Conservation (phyloP, 352 stramenopile species). For the Pythium myriotylum region DNA sequence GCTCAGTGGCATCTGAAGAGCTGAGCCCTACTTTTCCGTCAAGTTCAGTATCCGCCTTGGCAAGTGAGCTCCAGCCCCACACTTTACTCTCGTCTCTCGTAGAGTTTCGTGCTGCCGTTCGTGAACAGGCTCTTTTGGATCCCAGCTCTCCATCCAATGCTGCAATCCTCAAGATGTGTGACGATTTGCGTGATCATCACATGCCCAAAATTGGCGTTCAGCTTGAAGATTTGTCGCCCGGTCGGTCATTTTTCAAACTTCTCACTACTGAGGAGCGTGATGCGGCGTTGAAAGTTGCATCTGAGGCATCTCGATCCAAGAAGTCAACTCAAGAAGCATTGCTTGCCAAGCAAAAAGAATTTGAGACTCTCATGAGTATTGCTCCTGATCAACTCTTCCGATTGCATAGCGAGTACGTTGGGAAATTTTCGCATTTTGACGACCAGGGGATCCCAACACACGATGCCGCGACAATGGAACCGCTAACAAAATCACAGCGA, state of each 20-base stretch:
- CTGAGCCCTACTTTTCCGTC: background rate
- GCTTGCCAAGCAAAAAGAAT: slow-evolving; percentile 56
- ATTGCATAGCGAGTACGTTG: slow-evolving; percentile 42
- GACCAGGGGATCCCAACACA: slow-evolving; percentile 56
- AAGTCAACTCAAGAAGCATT: background rate
- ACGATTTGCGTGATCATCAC: slow-evolving; percentile 59
- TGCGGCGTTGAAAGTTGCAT: background rate
- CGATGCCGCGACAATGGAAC: slow-evolving; percentile 34
- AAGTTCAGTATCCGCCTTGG: background rate
- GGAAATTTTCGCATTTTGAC: slow-evolving; percentile 60
- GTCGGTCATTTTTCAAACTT: slow-evolving; percentile 61
- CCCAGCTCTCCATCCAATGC: slow-evolving; percentile 40
- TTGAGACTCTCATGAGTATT: slow-evolving; percentile 71
- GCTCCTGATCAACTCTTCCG: slow-evolving; percentile 56
- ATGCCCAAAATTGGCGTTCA: slow-evolving; percentile 61
- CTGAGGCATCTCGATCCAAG: slow-evolving; percentile 21
- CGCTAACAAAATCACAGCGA: slow-evolving; percentile 64
- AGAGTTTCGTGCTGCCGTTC: slow-evolving; percentile 63
- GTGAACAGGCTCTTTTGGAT: slow-evolving; percentile 58
- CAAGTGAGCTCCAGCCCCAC: slow-evolving; percentile 13
- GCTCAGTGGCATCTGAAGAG: background rate
- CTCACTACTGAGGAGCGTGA: slow-evolving; percentile 41
- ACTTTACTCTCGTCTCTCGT: slow-evolving; percentile 55
- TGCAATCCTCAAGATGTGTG: slow-evolving; percentile 60
- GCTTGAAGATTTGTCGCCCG: slow-evolving; percentile 68